These are phyloP conservation scores for Fusarium torreyae DNA, from an alignment of 2,329 filamentous ascomycete genomes.

Conservation along the genomic window DNA sequence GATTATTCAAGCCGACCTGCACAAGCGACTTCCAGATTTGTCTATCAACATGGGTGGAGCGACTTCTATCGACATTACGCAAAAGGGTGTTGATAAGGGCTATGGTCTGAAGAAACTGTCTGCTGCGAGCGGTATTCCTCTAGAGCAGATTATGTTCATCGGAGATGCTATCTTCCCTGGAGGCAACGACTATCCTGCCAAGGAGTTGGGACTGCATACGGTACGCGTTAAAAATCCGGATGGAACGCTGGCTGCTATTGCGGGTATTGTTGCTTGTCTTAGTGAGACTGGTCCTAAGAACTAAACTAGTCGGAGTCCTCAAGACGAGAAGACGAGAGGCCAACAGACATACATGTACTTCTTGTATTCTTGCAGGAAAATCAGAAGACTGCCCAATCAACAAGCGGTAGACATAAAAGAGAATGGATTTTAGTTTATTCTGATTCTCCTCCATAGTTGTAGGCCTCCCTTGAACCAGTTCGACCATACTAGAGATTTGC, in stretches of 20 bases:
- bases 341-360: too few relatives aligned
- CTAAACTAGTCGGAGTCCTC: not conserved
- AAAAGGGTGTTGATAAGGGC: constrained; percentile 26
- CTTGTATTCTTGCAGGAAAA: too few relatives aligned
- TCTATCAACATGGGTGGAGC: constrained; percentile 30
- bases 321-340: not conserved
- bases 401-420: too few relatives aligned
- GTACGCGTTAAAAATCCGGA: constrained; percentile 29
- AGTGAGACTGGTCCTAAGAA: constrained; percentile 9
- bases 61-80: constrained; percentile 27
- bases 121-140: constrained; percentile 4
- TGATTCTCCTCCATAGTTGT: too few relatives aligned
- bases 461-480: too few relatives aligned
- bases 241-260: constrained; percentile 24
- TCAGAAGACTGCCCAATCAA: too few relatives aligned
- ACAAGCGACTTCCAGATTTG: constrained; percentile 22
- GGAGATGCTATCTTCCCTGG: constrained; percentile 28
- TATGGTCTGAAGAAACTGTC: constrained; percentile 29
- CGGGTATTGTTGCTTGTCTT: constrained; percentile 23
- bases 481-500: too few relatives aligned
- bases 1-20: constrained; percentile 17
- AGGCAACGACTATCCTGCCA: constrained; percentile 28
- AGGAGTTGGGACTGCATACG: constrained; percentile 21
- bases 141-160: constrained; percentile 29
- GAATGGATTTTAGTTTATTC: too few relatives aligned